These are phyloP conservation scores for Exophiala dermatitidis DNA, from an alignment of 2,329 filamentous ascomycete species.

Conservation along the genomic window DNA sequence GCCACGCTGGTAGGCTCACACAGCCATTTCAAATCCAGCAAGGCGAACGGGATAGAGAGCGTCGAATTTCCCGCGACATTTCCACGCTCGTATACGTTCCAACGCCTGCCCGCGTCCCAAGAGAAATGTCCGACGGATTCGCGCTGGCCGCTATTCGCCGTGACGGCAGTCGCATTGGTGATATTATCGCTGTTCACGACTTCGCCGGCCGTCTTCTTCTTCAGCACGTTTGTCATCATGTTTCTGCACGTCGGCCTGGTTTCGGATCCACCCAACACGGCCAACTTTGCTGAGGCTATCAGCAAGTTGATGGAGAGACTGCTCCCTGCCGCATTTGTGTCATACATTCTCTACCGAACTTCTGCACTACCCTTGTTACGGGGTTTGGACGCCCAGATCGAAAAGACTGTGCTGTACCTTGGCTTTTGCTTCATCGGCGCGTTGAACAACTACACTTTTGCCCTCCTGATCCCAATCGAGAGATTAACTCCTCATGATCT, in stretches of 20 bases:
- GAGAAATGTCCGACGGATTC: constrained; percentile 66
- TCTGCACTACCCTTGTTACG: constrained; percentile 66
- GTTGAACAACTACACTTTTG: constrained; percentile 90
- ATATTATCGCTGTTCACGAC: constrained; percentile 75
- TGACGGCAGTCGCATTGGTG: constrained; percentile 72
- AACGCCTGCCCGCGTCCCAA: constrained; percentile 45
- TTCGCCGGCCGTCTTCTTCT: constrained; percentile 75
- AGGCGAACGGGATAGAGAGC: constrained; percentile 67
- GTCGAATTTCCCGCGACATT: constrained; percentile 80
- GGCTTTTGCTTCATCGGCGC: constrained; percentile 86
- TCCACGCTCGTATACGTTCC: constrained; percentile 75
- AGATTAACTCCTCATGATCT: constrained; percentile 88
- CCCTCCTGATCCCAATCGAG: constrained; percentile 78
- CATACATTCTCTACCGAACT: constrained; percentile 79
- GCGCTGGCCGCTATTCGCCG: constrained; percentile 73
- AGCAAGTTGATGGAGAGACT: constrained; percentile 74
- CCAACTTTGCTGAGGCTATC: constrained; percentile 62
- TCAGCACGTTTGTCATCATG: constrained; percentile 67
- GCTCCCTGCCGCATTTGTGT: constrained; percentile 78
- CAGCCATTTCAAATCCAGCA: constrained; percentile 55
- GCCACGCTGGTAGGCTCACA: constrained; percentile 65
- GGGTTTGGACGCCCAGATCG: constrained; percentile 71
- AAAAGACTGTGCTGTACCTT: constrained; percentile 85
- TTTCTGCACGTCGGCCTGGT: constrained; percentile 89
- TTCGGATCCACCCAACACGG: constrained; percentile 70